Base-by-base conservation (phyloP, 2,329 filamentous ascomycete species). In the Xylaria sp. region DNA sequence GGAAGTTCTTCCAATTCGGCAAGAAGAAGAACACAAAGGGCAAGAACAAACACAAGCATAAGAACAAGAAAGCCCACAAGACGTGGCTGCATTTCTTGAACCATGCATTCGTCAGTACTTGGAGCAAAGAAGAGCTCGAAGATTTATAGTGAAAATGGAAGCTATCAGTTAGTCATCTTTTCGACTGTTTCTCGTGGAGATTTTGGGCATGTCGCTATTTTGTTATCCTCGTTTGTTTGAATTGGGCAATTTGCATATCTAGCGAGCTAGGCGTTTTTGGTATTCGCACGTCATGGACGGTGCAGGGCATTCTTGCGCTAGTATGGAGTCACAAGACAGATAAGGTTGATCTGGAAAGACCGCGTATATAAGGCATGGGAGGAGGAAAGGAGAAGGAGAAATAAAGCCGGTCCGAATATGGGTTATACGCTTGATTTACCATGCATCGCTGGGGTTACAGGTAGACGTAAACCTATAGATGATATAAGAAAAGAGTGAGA, bases 41-140 rank as follows among this genome's bases (percentile, higher is more conserved):
- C 17, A 43, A 46, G 43, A 62, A 67, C 12, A 84, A 87, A 35
- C 17, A 43, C 9, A 61, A 67, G 19, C 84, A 87, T 31, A 63
- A 68, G n/a, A 81, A 83, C 59, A 78, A 80, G 65, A 81, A 80
- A 69, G 83, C 84, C 69, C 89, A 90, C 73, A 87, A 89, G 74
- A 81, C 87, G 5, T 97, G 93, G 93, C 82, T 88, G 63, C 87
- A 89, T 52, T 97, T 96, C 74, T 79, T 96, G 28, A 77, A 81
- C 62, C 87, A 92, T 59, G 93, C 93, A 0, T 96, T 95, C 78
- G 91, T 96, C 21, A 86, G 88, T 40, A 93, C 89, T 3, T 78
- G 91, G 70, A 83, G 87, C 53, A 79, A 86, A 57, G 82, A 89
- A 52, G 87, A 94, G 42, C 80, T 96, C 37, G 78, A 84, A 71